phyloP scores from a whole-genome alignment of 2,329 filamentous ascomycete genomes.

The Xylariomycetidae sp. region DNA sequence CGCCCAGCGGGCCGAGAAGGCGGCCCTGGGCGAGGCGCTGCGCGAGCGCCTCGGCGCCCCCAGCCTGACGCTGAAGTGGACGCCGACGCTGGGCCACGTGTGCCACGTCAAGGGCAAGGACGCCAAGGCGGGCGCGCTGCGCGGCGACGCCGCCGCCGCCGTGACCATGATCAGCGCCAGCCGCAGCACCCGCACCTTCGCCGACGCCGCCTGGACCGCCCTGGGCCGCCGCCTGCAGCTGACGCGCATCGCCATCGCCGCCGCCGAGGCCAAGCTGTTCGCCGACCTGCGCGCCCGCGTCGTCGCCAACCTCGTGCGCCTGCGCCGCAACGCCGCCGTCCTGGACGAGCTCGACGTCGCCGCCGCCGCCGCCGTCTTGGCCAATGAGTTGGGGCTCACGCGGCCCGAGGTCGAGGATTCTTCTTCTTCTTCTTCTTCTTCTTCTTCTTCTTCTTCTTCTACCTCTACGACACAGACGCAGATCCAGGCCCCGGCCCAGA shows the following conservation, averaged over 20 bases:
- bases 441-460: too few species aligned
- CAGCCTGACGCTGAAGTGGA: conserved; percentile 77
- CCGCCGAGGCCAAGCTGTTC: conserved; percentile 80
- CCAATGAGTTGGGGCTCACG: conserved; percentile 64
- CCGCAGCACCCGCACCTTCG: conserved; percentile 79
- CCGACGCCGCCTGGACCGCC: conserved; percentile 75
- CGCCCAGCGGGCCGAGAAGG: conserved; percentile 53
- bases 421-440: too few species aligned
- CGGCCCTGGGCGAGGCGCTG: conserved; percentile 52
- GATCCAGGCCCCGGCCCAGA: too few species aligned
- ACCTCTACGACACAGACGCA: too few species aligned
- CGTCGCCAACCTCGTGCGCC: conserved; percentile 73
- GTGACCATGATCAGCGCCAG: conserved; percentile 60
- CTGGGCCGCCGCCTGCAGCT: conserved; percentile 78
- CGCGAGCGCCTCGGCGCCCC: conserved; percentile 54
- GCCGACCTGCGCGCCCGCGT: conserved; percentile 67
- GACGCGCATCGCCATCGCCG: conserved; percentile 67
- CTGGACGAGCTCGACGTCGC: conserved; percentile 91
- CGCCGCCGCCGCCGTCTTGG: conserved; percentile 76
- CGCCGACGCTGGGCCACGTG: conserved; percentile 79
- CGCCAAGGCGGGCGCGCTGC: too few species aligned
- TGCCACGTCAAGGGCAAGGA: conserved; percentile 86
- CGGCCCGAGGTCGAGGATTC: conserved; percentile 71
- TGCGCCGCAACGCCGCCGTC: conserved; percentile 84
- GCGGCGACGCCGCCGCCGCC: conserved; percentile 15